phyloP scores from a whole-genome alignment of 768 basidiomycete species.

The Collybiopsis luxurians region DNA sequence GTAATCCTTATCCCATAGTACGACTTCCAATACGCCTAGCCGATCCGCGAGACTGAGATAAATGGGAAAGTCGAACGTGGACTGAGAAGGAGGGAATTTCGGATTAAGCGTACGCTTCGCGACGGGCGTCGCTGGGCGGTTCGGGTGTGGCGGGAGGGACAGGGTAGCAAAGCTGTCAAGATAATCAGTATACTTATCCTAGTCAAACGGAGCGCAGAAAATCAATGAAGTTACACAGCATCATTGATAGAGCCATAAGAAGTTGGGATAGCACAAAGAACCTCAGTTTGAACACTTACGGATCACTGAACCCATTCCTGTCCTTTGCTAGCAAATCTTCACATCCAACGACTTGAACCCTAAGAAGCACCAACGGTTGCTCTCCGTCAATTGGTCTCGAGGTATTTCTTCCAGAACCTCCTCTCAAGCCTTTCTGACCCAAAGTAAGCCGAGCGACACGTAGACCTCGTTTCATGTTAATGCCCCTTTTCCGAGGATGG shows the following conservation, averaged over 20 bases:
- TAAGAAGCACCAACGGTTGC: constrained; percentile 59
- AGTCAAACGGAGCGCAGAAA: too few species aligned
- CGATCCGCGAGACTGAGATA: constrained; percentile 72
- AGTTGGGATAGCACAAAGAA: background rate
- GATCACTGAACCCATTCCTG: constrained; percentile 70
- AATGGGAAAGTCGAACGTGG: constrained; percentile 89
- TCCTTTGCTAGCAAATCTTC: constrained; percentile 61
- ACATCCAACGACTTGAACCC: constrained; percentile 68
- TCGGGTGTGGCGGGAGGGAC: constrained; percentile 45
- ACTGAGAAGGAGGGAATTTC: constrained; percentile 57
- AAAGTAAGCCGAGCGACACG: constrained; percentile 2
- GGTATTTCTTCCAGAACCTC: constrained; percentile 8
- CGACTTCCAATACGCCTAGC: constrained; percentile 75
- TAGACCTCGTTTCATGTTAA: background rate
- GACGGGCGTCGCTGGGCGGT: constrained; percentile 70
- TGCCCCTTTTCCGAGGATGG: background rate
- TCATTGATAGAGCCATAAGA: too few species aligned
- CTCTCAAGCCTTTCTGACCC: background rate
- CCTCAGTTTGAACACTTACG: constrained; percentile 56
- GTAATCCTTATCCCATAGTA: constrained; percentile 94
- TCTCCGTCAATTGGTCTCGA: constrained; percentile 56
- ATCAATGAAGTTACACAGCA: too few species aligned
- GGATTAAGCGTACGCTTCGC: constrained; percentile 73
- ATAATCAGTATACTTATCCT: too few species aligned
- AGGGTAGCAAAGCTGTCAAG: constrained; percentile 79